These are phyloP conservation scores for Fraxinus ornus DNA, from an alignment of 305 asterid genomes.

Conservation along the genomic window DNA sequence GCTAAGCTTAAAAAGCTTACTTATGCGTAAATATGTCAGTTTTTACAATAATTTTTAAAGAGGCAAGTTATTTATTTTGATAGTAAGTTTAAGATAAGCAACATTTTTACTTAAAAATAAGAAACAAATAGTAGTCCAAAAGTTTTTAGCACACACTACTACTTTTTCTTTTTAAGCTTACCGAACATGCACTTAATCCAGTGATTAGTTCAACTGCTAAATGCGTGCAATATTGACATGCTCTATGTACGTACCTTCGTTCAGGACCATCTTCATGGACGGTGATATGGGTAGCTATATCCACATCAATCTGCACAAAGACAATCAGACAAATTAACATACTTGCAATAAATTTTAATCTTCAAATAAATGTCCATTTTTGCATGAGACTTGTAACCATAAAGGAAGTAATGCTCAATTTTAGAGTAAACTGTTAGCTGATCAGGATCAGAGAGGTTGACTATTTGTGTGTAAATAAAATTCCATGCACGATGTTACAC, in stretches of 20 bases:
- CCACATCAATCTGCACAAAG: slow-evolving; percentile 66
- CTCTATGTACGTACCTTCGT: slow-evolving; percentile 48
- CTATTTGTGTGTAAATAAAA: not conserved
- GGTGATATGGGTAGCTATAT: slow-evolving; percentile 68
- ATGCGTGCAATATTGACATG: not conserved
- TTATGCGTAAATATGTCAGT: not conserved
- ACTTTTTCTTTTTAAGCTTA: not conserved
- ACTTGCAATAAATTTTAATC: slow-evolving; percentile 1
- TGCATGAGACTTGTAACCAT: not conserved
- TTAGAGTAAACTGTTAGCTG: not conserved
- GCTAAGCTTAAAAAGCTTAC: not conserved
- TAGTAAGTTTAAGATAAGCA: not conserved
- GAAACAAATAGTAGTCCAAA: not conserved
- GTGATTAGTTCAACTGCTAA: not conserved
- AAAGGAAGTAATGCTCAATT: not conserved
- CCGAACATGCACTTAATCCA: not conserved
- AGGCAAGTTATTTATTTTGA: not conserved
- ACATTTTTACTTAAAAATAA: not conserved
- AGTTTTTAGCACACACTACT: not conserved
- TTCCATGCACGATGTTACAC: not conserved
- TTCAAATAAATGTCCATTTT: not conserved
- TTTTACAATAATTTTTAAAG: not conserved
- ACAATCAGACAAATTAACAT: slow-evolving; percentile 10
- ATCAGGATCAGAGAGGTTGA: not conserved
- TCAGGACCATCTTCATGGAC: slow-evolving; percentile 73